A percentile compares a stretch with the other conserved stretches of the same genome.
Evolutionary conservation across 768 basidiomycete species (phyloP).

Genomic region (Pluteus cervinus): DNA sequence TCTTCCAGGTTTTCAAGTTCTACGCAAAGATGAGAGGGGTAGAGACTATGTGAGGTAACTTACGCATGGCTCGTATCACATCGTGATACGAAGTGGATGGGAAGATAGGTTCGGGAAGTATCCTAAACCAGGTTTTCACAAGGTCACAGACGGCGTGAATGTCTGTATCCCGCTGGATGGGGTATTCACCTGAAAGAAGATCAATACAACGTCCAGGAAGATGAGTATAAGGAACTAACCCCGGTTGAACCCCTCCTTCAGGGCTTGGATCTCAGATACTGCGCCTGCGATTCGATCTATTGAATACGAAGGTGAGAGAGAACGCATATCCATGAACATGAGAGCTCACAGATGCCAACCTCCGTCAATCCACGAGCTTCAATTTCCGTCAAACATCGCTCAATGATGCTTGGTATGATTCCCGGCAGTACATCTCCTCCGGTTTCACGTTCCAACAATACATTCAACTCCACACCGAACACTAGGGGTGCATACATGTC

Average conservation of each 20-base stretch:
- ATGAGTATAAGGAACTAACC: slow-evolving; percentile 27
- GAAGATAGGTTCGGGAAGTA: slow-evolving; percentile 76
- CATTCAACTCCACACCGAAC: slow-evolving; percentile 73
- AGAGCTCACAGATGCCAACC: slow-evolving; percentile 75
- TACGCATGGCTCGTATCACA: slow-evolving; percentile 69
- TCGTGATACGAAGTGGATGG: slow-evolving; percentile 62
- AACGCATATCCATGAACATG: neutral
- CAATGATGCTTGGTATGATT: slow-evolving; percentile 59
- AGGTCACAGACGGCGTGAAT: slow-evolving; percentile 81
- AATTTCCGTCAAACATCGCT: slow-evolving; percentile 62
- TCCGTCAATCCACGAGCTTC: slow-evolving; percentile 73
- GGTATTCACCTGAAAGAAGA: slow-evolving; percentile 44
- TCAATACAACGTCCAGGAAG: neutral
- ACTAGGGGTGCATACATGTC: slow-evolving; percentile 29
- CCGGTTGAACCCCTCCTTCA: slow-evolving; percentile 72
- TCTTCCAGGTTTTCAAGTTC: slow-evolving; percentile 67
- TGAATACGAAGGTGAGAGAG: neutral
- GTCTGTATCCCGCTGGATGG: slow-evolving; percentile 55
- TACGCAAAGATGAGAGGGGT: slow-evolving; percentile 24
- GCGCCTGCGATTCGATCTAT: slow-evolving; percentile 85
- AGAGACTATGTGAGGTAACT: slow-evolving; percentile 19
- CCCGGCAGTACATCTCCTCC: slow-evolving; percentile 44
- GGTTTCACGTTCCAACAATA: slow-evolving; percentile 62
- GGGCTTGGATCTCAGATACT: slow-evolving; percentile 54
- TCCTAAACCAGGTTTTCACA: slow-evolving; percentile 82